Conservation (phyloP, 768 basidiomycete genomes). For the Collybiopsis confluens region DNA sequence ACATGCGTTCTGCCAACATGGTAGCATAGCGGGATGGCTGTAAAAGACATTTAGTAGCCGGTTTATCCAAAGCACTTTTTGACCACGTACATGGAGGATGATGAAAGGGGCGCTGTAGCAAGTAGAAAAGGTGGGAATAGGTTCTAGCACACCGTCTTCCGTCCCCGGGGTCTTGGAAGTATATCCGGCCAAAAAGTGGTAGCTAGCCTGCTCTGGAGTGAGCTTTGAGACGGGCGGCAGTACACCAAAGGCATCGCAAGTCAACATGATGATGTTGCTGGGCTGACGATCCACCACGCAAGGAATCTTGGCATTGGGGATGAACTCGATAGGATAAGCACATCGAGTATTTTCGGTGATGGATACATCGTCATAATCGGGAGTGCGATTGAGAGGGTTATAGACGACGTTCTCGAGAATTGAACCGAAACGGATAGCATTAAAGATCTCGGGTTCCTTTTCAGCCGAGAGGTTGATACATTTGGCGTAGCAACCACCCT, state of each 20-base stretch:
- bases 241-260: constrained; percentile 97
- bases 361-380: constrained; percentile 94
- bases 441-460: constrained; percentile 98
- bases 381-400: constrained; percentile 71
- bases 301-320: constrained; percentile 92
- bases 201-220: constrained; percentile 91
- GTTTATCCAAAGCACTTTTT: background rate
- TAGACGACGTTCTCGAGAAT: constrained; percentile 99
- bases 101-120: constrained; percentile 99
- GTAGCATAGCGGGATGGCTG: constrained; percentile 90
- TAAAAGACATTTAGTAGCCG: background rate
- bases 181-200: constrained; percentile 97
- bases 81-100: constrained; percentile 73
- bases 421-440: constrained; percentile 90
- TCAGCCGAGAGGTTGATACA: constrained; percentile 93
- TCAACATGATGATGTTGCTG: constrained; percentile 93
- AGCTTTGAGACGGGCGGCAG: constrained; percentile 93
- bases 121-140: constrained; percentile 98
- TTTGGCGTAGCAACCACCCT: constrained; percentile 99
- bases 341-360: constrained; percentile 99
- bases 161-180: constrained; percentile 99
- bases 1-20: constrained; percentile 96
- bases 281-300: constrained; percentile 86
- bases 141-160: constrained; percentile 96
- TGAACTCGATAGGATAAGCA: constrained; percentile 97